Percentiles rank a stretch among this genome's conserved stretches.
These are phyloP conservation scores for Ophiobolus disseminans DNA, from an alignment of 2,329 filamentous ascomycete genomes.

Conservation along the genomic window DNA sequence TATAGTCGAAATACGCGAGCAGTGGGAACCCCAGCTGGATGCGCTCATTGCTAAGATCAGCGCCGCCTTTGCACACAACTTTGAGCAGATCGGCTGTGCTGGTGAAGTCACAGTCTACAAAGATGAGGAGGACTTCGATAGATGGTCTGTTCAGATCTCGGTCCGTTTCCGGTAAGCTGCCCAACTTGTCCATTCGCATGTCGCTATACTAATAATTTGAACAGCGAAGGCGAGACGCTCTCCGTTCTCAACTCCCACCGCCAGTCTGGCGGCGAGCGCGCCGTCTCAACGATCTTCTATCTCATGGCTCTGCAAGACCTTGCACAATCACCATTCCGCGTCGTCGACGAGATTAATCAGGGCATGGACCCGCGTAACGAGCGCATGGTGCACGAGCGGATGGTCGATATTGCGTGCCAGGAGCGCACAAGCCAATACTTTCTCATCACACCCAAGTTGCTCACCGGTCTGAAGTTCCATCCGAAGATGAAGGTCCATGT, in stretches of 20 bases:
- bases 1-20: constrained; percentile 70
- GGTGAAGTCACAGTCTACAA: constrained; percentile 90
- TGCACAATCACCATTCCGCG: constrained; percentile 92
- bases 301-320: constrained; percentile 97
- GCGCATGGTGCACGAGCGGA: constrained; percentile 95
- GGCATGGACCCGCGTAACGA: constrained; percentile 99
- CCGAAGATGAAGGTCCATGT: constrained; percentile 90
- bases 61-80: constrained; percentile 90
- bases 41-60: constrained; percentile 80
- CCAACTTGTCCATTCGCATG: not conserved
- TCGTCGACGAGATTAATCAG: constrained; percentile 99
- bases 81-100: constrained; percentile 90
- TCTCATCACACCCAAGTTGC: constrained; percentile 94
- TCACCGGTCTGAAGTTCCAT: constrained; percentile 85
- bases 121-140: constrained; percentile 85
- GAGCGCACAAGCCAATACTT: constrained; percentile 84
- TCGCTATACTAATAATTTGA: constrained; percentile 10
- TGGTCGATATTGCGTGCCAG: constrained; percentile 95
- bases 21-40: constrained; percentile 87
- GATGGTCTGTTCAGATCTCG: constrained; percentile 91
- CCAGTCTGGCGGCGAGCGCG: constrained; percentile 94
- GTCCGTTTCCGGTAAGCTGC: constrained; percentile 84
- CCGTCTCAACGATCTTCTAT: constrained; percentile 97
- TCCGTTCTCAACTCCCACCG: constrained; percentile 88
- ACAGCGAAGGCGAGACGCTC: constrained; percentile 73